Evolutionary conservation across 371 early-diverging fungal species (phyloP), one percentile per base, ranked within the genome.

Genomic region (Actinomortierella wolfii): DNA sequence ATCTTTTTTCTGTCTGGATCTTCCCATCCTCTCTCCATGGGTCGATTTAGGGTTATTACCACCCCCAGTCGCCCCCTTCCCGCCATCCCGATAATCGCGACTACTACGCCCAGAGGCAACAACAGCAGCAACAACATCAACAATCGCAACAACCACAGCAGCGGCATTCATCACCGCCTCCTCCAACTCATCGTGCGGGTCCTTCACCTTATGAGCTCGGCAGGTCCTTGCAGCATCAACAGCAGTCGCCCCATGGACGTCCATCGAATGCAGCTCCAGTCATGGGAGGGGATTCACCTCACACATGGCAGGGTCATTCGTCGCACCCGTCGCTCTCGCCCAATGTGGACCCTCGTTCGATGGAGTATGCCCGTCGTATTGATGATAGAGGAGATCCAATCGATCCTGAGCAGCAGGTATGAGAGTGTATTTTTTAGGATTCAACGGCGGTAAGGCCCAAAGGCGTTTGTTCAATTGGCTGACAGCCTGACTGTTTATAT

Each of bases 211-310:
- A 43, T 43, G 54, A 25, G 48, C 48, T 48, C 48, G 48, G 48
- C 25, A 20, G 43, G 18, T 54, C 53, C 44, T 20, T 25, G 44
- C 54, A 54, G 15, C 55, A 5, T 11, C 54, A 53, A 5, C 45
- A 40, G 25, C 55, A 25, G 23, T 43, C 54, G 11, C n/a, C 55
- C 0, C 45, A 56, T 40, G 60, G 61, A 23, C 41, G 46, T 23
- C 44, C 54, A 20, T 52, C 57, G 13, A 51, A 60, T 40, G 57
- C 67, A 14, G 67, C 52, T 28, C 53, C 50, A 7, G n/a, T 51
- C 34, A 34, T 34, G 34, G 34, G 34, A 34, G 34, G 34, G 34
- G 34, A 34, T 34, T 34, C 34, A 11, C 34, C 34, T 34, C 34
- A 11, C 34, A 34, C 34, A 4, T 34, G 34, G 34, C 34, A 4